A percentile compares a stretch with the other conserved stretches of the same genome.
These are phyloP conservation scores for Juglanconis sp. DNA, from an alignment of 2,329 filamentous ascomycete genomes.

Conservation along the genomic window DNA sequence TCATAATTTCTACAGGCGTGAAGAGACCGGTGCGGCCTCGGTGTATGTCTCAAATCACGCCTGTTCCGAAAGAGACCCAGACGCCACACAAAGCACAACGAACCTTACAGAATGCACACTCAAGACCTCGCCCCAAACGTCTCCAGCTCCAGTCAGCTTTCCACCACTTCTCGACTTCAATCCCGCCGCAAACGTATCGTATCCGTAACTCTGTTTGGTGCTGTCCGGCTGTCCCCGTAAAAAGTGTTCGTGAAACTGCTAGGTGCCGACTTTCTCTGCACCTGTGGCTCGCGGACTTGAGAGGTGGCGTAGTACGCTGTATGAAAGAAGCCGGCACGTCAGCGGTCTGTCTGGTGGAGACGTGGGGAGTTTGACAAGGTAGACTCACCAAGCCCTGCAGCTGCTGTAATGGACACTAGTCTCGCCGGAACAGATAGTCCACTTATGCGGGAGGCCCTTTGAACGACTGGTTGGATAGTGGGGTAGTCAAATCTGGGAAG, in stretches of 20 bases:
- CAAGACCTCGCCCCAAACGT: no score
- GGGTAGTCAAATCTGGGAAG: constrained; percentile 19
- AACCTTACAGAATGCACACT: no score
- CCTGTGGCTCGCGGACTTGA: constrained; percentile 1
- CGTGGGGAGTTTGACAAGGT: background rate
- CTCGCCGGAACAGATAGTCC: constrained; percentile 10
- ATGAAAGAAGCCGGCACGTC: background rate
- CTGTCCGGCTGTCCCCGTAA: background rate
- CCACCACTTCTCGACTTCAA: background rate
- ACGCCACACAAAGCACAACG: no score
- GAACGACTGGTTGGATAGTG: constrained; percentile 12
- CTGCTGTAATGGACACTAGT: constrained; percentile 13
- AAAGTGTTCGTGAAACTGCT: background rate
- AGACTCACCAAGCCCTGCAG: constrained; percentile 13
- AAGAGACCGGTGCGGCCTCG: no score
- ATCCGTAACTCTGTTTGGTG: background rate
- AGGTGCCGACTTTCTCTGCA: background rate
- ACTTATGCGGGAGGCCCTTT: constrained; percentile 11
- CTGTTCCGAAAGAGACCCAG: no score
- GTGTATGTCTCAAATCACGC: no score
- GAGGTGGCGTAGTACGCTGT: constrained; percentile 13
- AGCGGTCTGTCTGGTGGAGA: background rate
- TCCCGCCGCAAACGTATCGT: background rate
- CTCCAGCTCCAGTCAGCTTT: no score
- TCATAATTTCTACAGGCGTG: no score